A percentile compares a stretch with the other conserved stretches of the same genome.
phyloP scores from a whole-genome alignment of 1,139 yeast species.

The Taiozyma sp. region DNA sequence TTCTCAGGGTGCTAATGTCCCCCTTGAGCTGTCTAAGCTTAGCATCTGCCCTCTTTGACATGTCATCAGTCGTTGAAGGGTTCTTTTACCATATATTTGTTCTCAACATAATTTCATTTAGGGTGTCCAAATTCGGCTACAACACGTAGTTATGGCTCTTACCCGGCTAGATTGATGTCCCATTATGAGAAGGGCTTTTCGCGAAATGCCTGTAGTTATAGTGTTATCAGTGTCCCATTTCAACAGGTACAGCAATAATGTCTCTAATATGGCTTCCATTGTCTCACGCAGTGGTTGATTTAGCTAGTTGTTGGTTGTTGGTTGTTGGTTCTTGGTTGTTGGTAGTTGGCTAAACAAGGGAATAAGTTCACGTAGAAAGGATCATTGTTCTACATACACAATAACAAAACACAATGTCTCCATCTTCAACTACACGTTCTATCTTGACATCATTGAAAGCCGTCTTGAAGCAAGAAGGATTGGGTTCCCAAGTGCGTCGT shows the following conservation, averaged over 20 bases:
- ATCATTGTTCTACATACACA: not conserved
- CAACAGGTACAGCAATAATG: not conserved
- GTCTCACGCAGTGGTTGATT: no score
- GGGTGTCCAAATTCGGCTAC: not conserved
- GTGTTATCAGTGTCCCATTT: not conserved
- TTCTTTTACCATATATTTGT: no score
- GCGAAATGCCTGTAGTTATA: no score
- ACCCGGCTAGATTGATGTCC: not conserved
- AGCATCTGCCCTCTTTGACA: not conserved
- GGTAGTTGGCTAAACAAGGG: no score
- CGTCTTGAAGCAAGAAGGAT: conserved; percentile 66
- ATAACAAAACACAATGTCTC: not conserved
- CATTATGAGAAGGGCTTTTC: no score
- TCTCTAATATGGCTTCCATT: no score
- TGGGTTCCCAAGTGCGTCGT: conserved; percentile 80
- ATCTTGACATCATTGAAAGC: conserved; percentile 53
- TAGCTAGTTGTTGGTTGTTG: no score
- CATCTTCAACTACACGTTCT: conserved; percentile 24
- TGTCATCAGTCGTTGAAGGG: not conserved
- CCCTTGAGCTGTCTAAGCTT: not conserved
- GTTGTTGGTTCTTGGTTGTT: no score
- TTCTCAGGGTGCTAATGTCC: not conserved
- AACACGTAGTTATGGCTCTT: not conserved
- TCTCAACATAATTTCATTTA: no score
- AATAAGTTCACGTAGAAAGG: no score